phyloP scores from a whole-genome alignment of 2,329 filamentous ascomycete genomes.

The Parasarocladium wereldwijsianum region DNA sequence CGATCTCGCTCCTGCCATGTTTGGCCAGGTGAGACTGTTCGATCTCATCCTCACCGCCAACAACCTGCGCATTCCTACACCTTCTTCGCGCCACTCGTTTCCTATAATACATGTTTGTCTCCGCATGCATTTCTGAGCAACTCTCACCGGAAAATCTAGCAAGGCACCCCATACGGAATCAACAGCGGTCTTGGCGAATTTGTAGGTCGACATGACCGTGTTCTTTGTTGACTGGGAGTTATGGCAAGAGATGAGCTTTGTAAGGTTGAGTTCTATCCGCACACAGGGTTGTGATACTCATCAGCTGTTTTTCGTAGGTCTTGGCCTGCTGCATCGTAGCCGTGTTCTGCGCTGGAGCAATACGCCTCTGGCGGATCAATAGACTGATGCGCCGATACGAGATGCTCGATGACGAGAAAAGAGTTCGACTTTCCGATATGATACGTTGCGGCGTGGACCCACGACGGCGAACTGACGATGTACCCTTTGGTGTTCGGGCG shows the following conservation, averaged over 20 bases:
- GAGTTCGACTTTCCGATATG: conserved; percentile 35
- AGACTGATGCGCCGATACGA: conserved; percentile 41
- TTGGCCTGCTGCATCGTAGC: conserved; percentile 55
- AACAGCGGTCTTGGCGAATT: too few species aligned
- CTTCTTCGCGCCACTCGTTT: too few species aligned
- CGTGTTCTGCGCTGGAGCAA: conserved; percentile 53
- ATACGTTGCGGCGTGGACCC: conserved; percentile 34
- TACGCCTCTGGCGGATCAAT: conserved; percentile 52
- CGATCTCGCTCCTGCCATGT: too few species aligned
- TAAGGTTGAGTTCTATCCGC: conserved; percentile 38
- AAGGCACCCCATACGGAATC: too few species aligned
- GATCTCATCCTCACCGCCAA: too few species aligned
- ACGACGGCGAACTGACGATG: conserved; percentile 33
- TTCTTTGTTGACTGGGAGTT: conserved; percentile 62
- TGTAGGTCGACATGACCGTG: conserved; percentile 16
- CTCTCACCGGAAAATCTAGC: too few species aligned
- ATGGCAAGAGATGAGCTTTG: conserved; percentile 86
- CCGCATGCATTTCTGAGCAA: background rate
- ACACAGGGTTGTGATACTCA: conserved; percentile 4
- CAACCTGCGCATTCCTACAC: too few species aligned
- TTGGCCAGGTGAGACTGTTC: too few species aligned
- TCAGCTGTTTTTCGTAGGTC: conserved; percentile 32
- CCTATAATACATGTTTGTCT: too few species aligned
- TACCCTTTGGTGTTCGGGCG: conserved; percentile 77
- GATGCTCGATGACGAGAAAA: conserved; percentile 51